Evolutionary conservation across 192 early-diverging fungal genomes (phyloP).

Genomic region (Rhizophagus prolifer): DNA sequence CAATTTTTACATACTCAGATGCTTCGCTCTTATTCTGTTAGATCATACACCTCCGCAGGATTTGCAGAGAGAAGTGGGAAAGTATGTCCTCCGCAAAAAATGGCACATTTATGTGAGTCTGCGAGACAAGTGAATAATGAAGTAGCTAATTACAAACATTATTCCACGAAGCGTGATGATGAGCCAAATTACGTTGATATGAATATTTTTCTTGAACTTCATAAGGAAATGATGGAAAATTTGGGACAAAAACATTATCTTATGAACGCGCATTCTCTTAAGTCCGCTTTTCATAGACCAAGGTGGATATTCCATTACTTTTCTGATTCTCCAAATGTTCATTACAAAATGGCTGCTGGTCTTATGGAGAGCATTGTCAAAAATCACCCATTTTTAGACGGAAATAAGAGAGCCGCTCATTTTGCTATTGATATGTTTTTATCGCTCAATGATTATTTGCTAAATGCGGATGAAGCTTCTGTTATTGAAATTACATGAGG

Average conservation of each 20-base stretch:
- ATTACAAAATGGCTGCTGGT: conserved; percentile 25
- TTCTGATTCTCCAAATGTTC: conserved; percentile 7
- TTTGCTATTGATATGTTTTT: conserved; percentile 22
- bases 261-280: not conserved
- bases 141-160: conserved; percentile 5
- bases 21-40: conserved; percentile 24
- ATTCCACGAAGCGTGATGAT: not conserved
- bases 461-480: conserved; percentile 6
- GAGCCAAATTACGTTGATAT: conserved; percentile 14
- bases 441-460: conserved; percentile 22
- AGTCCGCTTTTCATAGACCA: conserved; percentile 12
- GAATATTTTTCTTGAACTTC: not conserved
- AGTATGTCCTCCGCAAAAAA: conserved; percentile 5
- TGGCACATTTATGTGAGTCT: conserved; percentile 6
- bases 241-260: conserved; percentile 4
- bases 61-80: conserved; percentile 3
- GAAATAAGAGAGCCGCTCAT: conserved; percentile 29
- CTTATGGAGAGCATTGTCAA: conserved; percentile 10
- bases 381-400: conserved; percentile 24
- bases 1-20: conserved; percentile 18
- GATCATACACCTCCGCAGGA: conserved; percentile 2
- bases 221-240: not conserved
- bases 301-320: not conserved
- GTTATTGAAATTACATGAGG: not conserved
- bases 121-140: not conserved